These are phyloP conservation scores for Torulaspora delbrueckii DNA, from an alignment of 805 yeast genomes.

Conservation along the genomic window DNA sequence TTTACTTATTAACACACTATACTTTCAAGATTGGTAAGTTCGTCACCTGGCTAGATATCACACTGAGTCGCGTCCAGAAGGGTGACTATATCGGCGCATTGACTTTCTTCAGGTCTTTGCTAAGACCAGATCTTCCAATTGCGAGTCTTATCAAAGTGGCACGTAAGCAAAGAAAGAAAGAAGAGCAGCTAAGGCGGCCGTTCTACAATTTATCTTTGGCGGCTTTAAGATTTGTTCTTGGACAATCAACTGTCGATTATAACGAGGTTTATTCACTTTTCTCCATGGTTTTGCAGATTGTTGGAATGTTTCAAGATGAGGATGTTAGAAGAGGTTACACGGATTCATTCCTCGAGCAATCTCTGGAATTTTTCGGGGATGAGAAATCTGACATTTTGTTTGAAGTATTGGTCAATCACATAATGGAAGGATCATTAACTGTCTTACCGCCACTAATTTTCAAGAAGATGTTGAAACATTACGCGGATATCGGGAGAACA, in stretches of 20 bases:
- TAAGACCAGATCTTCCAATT: conserved; percentile 17
- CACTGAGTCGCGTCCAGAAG: conserved; percentile 27
- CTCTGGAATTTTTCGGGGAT: conserved; percentile 15
- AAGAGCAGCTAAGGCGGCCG: conserved; percentile 28
- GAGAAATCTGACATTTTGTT: conserved; percentile 42
- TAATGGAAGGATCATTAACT: conserved; percentile 43
- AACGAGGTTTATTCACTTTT: conserved; percentile 19
- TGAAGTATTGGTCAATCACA: conserved; percentile 47
- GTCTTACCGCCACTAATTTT: conserved; percentile 59
- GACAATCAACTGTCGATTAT: conserved; percentile 9
- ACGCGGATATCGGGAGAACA: conserved; percentile 39
- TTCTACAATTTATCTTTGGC: conserved; percentile 31
- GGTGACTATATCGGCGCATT: conserved; percentile 31
- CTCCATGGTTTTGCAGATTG: conserved; percentile 11
- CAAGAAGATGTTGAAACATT: conserved; percentile 53
- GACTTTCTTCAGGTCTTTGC: conserved; percentile 18
- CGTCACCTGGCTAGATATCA: conserved; percentile 33
- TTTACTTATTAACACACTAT: conserved; percentile 26
- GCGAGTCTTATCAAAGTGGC: conserved; percentile 19
- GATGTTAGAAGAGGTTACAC: neutral
- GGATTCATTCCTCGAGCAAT: conserved; percentile 14
- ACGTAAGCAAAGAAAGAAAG: conserved; percentile 12
- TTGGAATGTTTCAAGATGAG: conserved; percentile 8
- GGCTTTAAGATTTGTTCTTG: conserved; percentile 25
- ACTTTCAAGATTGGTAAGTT: conserved; percentile 27